Base-by-base conservation (phyloP, 1,284 basidiomycete genomes). In the Hemileia vastatrix region DNA sequence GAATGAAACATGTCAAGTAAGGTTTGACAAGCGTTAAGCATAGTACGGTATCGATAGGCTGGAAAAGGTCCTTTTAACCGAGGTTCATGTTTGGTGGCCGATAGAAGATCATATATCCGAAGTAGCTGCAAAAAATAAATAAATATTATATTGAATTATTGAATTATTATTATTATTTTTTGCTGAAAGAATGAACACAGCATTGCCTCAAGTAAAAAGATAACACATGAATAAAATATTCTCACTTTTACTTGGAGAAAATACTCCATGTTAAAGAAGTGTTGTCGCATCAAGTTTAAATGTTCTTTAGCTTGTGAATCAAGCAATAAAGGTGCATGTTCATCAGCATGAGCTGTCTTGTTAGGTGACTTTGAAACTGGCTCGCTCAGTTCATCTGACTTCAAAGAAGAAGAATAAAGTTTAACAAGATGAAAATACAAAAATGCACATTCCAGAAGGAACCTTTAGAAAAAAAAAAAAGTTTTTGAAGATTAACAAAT, bases 71-170 rank as follows among this genome's bases (percentile, higher is more conserved):
- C 92, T 75, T 97, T 98, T 63, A 97, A 77, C 45, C 94, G 86
- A 2, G 92, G 92, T 72, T 98, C 94, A 71, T 94, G 88, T 68
- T 86, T 85, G 0, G 94, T 88, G 70, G 95, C 90, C 8, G 84
- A 83, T 21, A 98, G 80, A 9, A 97, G 78, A 0, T 81, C 83
- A 70, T 90, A 85, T 3, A 95, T 77, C 71, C 55, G 24, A 40
- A 52, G 40, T 6, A 56, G 40, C 58, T 61, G 15, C 6, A 48
- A 48, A 6, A 48, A 13, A 21, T 11, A 21, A 6, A 48, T 11
- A 48, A 11, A 48, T 8, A 6, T 19, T 32, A 4, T 27, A 33
- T 19, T 45, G 24, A 18, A 18, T 9, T 43, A 2, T 21, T 21
- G 13, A 21, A 44, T 19, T 43, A 40, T n/a, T 54, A 23, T 43